Percentiles rank a stretch among this genome's conserved stretches.
phyloP scores from a whole-genome alignment of 2,329 filamentous ascomycete genomes.

The Exophiala xenobiotica region DNA sequence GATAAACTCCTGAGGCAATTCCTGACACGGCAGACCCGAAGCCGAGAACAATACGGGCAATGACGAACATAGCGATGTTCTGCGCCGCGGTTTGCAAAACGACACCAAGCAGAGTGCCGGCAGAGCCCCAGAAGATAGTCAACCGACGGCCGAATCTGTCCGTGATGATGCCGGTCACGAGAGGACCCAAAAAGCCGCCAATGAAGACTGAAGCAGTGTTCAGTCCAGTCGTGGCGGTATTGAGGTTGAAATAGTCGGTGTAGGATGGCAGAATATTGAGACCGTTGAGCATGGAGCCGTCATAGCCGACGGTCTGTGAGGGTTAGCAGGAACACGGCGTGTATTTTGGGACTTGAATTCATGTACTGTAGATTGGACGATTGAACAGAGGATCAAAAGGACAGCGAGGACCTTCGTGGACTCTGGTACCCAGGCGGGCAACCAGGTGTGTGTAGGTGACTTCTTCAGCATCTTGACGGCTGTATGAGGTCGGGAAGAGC shows the following conservation, averaged over 20 bases:
- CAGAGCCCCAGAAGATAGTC: neutral
- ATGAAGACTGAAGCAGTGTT: conserved; percentile 16
- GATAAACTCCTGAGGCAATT: neutral
- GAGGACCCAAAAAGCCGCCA: conserved; percentile 4
- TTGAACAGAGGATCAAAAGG: conserved; percentile 46
- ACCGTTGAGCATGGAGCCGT: conserved; percentile 17
- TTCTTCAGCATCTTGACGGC: conserved; percentile 37
- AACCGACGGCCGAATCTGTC: neutral
- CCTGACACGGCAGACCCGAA: conserved; percentile 4
- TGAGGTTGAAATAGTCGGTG: conserved; percentile 17
- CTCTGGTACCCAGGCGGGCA: conserved; percentile 50
- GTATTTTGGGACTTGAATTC: neutral
- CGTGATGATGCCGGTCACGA: neutral
- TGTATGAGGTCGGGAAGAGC: neutral
- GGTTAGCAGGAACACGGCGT: neutral
- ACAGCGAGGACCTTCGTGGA: conserved; percentile 42
- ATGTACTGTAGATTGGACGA: conserved; percentile 45
- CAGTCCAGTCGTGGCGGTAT: conserved; percentile 7
- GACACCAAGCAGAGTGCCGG: conserved; percentile 1
- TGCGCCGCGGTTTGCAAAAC: conserved; percentile 13
- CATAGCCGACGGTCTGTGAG: conserved; percentile 30
- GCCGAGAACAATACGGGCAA: conserved; percentile 13
- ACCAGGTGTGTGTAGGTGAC: conserved; percentile 46
- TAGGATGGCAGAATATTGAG: conserved; percentile 20
- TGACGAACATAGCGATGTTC: conserved; percentile 13